Conservation (phyloP, 2,329 filamentous ascomycete genomes). For the Ilyonectria robusta region DNA sequence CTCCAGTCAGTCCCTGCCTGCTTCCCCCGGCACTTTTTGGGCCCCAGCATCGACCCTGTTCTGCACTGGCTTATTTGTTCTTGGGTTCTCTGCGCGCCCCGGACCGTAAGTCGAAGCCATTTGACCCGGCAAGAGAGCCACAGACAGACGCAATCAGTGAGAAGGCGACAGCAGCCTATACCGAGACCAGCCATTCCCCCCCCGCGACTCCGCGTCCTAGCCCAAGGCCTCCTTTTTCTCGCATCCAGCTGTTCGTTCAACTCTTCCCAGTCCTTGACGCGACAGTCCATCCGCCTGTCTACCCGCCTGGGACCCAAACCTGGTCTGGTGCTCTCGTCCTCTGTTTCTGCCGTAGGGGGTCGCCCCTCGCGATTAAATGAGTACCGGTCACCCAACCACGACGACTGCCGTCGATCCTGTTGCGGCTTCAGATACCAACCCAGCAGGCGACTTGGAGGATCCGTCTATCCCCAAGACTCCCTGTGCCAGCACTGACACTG, state of each 20-base stretch:
- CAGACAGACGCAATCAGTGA: slow-evolving; percentile 7
- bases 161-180: slow-evolving; percentile 7
- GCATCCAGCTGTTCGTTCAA: slow-evolving; percentile 26
- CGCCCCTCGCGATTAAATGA: slow-evolving; percentile 45
- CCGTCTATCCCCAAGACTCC: slow-evolving; percentile 25
- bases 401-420: slow-evolving; percentile 43
- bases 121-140: slow-evolving; percentile 1
- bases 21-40: slow-evolving; percentile 24
- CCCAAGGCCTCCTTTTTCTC: slow-evolving; percentile 19
- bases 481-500: slow-evolving; percentile 12
- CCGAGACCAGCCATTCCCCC: slow-evolving; percentile 13
- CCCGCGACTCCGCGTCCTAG: slow-evolving; percentile 18
- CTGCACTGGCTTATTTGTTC: slow-evolving; percentile 8
- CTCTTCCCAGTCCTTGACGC: slow-evolving; percentile 5
- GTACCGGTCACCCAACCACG: slow-evolving; percentile 38
- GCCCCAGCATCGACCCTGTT: slow-evolving; percentile 25
- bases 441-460: slow-evolving; percentile 22
- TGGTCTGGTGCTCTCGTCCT: slow-evolving; percentile 28
- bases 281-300: slow-evolving; percentile 5
- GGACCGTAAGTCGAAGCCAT: slow-evolving; percentile 8
- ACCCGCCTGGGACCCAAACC: slow-evolving; percentile 6
- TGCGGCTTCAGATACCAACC: slow-evolving; percentile 22
- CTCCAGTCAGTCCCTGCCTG: slow-evolving; percentile 31
- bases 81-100: slow-evolving; percentile 9
- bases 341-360: slow-evolving; percentile 32